A percentile compares a stretch with the other conserved stretches of the same genome.
phyloP scores from a whole-genome alignment of 305 asterid species.

The Plantago lanceolata region DNA sequence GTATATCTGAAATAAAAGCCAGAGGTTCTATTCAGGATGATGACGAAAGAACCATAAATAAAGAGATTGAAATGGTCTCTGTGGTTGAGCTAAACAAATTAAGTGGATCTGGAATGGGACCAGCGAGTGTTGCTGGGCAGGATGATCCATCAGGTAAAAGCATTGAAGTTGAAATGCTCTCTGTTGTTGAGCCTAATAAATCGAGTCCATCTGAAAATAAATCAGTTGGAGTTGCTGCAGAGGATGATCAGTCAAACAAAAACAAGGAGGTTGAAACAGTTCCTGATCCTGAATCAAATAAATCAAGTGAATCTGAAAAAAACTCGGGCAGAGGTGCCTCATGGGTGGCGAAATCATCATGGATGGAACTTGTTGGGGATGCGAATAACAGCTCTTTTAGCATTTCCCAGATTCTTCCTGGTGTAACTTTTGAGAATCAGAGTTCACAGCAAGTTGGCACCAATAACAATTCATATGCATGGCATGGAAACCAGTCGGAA shows the following conservation, averaged over 20 bases:
- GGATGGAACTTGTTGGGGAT: constrained; percentile 59
- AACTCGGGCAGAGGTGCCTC: constrained; percentile 44
- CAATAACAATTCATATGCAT: constrained; percentile 22
- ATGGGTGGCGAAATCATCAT: constrained; percentile 56
- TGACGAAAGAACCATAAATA: too few relatives aligned
- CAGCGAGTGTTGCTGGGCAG: not conserved
- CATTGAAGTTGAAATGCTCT: not conserved
- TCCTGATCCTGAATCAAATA: constrained; percentile 28
- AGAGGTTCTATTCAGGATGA: too few relatives aligned
- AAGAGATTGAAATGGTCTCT: too few relatives aligned
- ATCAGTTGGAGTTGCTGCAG: too few relatives aligned
- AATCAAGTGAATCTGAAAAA: constrained; percentile 28
- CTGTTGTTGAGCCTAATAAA: not conserved
- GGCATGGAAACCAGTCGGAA: constrained; percentile 17
- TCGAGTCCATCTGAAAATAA: not conserved
- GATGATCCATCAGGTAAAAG: constrained; percentile 3
- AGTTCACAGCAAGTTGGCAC: constrained; percentile 26
- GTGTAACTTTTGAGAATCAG: constrained; percentile 31
- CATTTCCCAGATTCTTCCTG: constrained; percentile 58
- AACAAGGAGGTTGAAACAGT: constrained; percentile 23
- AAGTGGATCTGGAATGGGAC: not conserved
- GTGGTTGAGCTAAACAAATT: not conserved
- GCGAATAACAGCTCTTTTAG: constrained; percentile 48
- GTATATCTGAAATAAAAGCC: too few relatives aligned
- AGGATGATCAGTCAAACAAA: constrained; percentile 1